A percentile compares a stretch with the other conserved stretches of the same genome.
phyloP scores from a whole-genome alignment of 2,329 filamentous ascomycete genomes.

The Stylonectria norvegica region DNA sequence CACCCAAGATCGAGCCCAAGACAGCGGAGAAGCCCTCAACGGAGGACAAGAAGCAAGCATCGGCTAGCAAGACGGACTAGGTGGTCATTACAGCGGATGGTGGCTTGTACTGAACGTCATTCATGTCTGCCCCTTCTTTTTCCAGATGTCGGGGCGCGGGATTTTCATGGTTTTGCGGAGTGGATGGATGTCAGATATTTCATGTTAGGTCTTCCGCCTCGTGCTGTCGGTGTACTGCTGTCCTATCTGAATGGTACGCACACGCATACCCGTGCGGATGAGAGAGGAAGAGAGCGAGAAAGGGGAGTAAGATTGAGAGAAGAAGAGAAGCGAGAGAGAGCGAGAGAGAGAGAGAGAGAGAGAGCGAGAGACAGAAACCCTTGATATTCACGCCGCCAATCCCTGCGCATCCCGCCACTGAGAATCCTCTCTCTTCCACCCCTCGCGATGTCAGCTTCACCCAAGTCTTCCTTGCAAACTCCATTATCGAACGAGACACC shows the following conservation, averaged over 20 bases:
- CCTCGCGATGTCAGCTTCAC: too few relatives aligned
- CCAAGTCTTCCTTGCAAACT: too few relatives aligned
- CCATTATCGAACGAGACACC: too few relatives aligned
- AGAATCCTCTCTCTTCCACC: not conserved
- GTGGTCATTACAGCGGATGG: slow-evolving; percentile 23
- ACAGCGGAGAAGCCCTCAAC: slow-evolving; percentile 17
- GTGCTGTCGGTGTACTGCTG: slow-evolving; percentile 26
- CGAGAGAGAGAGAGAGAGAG: slow-evolving; percentile 15
- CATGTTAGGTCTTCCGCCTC: slow-evolving; percentile 27
- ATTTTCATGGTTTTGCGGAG: slow-evolving; percentile 10
- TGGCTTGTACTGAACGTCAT: slow-evolving; percentile 17
- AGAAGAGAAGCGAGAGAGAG: slow-evolving; percentile 14
- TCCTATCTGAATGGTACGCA: slow-evolving; percentile 18
- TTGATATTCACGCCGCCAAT: slow-evolving; percentile 25
- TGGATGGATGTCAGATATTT: slow-evolving; percentile 25
- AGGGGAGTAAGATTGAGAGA: slow-evolving; percentile 2
- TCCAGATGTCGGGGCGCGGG: slow-evolving; percentile 11
- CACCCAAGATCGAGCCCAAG: slow-evolving; percentile 19
- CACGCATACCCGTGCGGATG: slow-evolving; percentile 13
- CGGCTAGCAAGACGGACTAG: slow-evolving; percentile 36
- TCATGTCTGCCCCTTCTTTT: slow-evolving; percentile 19
- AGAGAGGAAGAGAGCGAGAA: slow-evolving; percentile 5
- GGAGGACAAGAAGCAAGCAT: slow-evolving; percentile 26
- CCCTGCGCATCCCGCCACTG: slow-evolving; percentile 6
- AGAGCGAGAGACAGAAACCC: slow-evolving; percentile 21